A percentile compares a stretch with the other conserved stretches of the same genome.
Evolutionary conservation across 2,329 filamentous ascomycete species (phyloP).

Genomic region (Blastomyces percursus): DNA sequence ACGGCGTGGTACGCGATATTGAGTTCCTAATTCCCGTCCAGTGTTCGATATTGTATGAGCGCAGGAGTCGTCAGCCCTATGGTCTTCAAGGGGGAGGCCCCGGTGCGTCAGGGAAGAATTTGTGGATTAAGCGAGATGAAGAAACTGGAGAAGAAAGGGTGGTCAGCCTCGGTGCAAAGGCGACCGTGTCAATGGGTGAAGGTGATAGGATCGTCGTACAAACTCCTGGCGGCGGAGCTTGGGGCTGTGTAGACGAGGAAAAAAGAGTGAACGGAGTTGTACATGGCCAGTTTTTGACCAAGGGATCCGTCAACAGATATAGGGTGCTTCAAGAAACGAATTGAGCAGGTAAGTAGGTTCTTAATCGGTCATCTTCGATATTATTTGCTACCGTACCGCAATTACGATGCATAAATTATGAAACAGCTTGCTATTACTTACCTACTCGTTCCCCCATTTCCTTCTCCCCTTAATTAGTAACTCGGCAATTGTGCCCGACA

Average conservation of each 20-base stretch:
- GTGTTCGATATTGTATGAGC: slow-evolving; percentile 67
- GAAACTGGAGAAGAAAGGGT: slow-evolving; percentile 42
- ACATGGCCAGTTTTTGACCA: slow-evolving; percentile 4
- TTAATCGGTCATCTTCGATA: background rate
- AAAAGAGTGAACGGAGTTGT: background rate
- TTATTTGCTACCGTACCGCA: background rate
- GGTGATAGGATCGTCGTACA: slow-evolving; percentile 52
- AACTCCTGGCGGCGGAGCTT: slow-evolving; percentile 42
- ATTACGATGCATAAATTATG: background rate
- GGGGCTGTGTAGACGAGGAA: slow-evolving; percentile 5
- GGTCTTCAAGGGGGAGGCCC: slow-evolving; percentile 75
- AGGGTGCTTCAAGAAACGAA: slow-evolving; percentile 5
- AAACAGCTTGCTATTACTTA: background rate
- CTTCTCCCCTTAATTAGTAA: background rate
- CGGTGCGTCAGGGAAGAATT: slow-evolving; percentile 66
- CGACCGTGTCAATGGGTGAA: slow-evolving; percentile 48
- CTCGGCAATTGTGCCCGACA: background rate
- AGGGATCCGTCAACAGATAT: slow-evolving; percentile 7
- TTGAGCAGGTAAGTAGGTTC: background rate
- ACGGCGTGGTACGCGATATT: slow-evolving; percentile 70
- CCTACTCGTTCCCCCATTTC: background rate
- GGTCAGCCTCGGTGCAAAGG: slow-evolving; percentile 53
- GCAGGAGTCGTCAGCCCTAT: slow-evolving; percentile 66
- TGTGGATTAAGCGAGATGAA: slow-evolving; percentile 69
- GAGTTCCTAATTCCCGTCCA: slow-evolving; percentile 74